Conservation (phyloP, 2,329 filamentous ascomycete species). For the Sarocladiaceae sp. region DNA sequence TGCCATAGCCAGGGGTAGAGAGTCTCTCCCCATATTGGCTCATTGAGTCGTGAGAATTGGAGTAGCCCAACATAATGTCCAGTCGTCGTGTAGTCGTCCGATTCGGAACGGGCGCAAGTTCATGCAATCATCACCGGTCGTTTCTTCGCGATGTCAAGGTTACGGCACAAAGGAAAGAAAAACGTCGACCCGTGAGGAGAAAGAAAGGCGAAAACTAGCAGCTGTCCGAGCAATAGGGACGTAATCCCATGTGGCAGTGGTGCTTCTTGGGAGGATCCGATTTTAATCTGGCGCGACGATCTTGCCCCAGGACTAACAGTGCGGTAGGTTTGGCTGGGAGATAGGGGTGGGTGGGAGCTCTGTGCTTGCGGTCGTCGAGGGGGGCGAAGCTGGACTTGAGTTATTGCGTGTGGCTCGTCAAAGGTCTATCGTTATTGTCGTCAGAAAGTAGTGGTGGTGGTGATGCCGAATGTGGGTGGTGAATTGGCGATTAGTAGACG, state of each 20-base stretch:
- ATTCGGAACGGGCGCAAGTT: background rate
- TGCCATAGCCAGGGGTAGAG: slow-evolving; percentile 24
- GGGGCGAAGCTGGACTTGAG: background rate
- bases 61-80: slow-evolving; percentile 2
- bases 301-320: background rate
- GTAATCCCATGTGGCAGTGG: slow-evolving; percentile 5
- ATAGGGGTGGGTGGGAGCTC: background rate
- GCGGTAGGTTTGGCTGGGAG: background rate
- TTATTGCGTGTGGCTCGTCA: too few species aligned
- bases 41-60: background rate
- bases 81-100: background rate
- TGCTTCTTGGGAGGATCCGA: background rate
- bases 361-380: background rate
- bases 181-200: background rate
- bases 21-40: slow-evolving; percentile 10
- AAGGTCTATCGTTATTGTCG: background rate
- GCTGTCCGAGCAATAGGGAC: background rate
- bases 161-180: background rate
- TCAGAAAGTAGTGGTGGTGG: background rate
- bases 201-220: background rate
- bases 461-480: background rate
- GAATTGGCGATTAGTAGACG: background rate
- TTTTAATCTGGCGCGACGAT: slow-evolving; percentile 10
- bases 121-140: slow-evolving; percentile 5
- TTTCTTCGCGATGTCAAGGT: background rate